Evolutionary conservation across 176 grass and related monocot species (phyloP).

Genomic region (Urochloa ruziziensis): DNA sequence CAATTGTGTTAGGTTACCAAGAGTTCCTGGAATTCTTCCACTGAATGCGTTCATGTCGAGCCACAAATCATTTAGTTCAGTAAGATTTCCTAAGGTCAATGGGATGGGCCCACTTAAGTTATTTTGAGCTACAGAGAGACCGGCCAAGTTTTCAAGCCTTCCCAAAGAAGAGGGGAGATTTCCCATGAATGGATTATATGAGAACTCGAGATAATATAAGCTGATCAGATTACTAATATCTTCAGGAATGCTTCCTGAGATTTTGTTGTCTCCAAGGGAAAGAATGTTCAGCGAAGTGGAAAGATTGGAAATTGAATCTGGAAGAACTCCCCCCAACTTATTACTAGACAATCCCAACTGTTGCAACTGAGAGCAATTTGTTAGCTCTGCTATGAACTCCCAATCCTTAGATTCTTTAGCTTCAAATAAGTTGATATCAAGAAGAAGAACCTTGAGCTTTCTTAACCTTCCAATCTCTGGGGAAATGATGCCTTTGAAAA

Average conservation of each 20-base stretch:
- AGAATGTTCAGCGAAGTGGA: background rate
- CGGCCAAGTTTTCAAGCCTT: background rate
- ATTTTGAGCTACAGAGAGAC: background rate
- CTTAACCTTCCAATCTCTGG: background rate
- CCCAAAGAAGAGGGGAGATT: slow-evolving; percentile 32
- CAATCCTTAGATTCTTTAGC: background rate
- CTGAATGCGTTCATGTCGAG: too few relatives aligned
- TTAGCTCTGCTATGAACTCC: slow-evolving; percentile 17
- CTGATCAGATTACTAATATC: slow-evolving; percentile 24
- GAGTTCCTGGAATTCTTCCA: slow-evolving; percentile 19
- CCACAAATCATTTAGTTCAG: too few relatives aligned
- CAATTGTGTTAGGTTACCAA: slow-evolving; percentile 25
- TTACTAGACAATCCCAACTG: background rate
- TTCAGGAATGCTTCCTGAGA: slow-evolving; percentile 18
- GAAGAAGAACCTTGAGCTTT: background rate
- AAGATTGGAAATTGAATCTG: slow-evolving; percentile 23
- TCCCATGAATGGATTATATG: slow-evolving; percentile 12
- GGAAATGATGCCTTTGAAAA: background rate
- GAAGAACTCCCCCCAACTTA: slow-evolving; percentile 18
- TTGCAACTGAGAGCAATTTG: slow-evolving; percentile 30
- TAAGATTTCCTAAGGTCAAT: slow-evolving; percentile 22
- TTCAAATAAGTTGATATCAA: background rate
- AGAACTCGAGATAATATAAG: background rate
- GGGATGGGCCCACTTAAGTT: background rate
- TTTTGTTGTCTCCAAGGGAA: background rate